Conservation (phyloP, 176 grass and related monocot genomes). For the Oryza australiensis region DNA sequence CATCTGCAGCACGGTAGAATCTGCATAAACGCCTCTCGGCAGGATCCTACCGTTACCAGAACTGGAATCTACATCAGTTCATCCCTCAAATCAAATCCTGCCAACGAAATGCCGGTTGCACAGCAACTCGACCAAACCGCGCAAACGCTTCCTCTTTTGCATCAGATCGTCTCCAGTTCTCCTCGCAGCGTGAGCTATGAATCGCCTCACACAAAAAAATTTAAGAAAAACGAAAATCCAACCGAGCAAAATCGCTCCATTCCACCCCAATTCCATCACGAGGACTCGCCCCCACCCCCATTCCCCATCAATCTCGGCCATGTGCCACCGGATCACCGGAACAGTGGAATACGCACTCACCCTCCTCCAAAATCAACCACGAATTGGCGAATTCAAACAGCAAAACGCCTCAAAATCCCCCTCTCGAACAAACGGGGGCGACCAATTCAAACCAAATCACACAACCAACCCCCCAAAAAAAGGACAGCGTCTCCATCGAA, state of each 20-base stretch:
- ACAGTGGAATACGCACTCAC: neutral
- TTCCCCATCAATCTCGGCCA: neutral
- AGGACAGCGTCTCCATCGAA: too few species aligned
- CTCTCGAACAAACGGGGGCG: neutral
- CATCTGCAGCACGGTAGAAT: neutral
- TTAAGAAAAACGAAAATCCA: neutral
- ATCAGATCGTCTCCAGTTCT: too few species aligned
- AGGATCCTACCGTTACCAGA: neutral
- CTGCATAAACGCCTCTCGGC: neutral
- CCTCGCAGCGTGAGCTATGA: neutral
- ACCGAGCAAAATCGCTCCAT: neutral
- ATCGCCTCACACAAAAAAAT: neutral
- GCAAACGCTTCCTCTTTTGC: neutral
- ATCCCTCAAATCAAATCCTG: neutral
- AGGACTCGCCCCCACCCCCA: too few species aligned
- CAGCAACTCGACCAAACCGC: neutral
- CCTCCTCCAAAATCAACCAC: neutral
- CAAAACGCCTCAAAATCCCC: neutral
- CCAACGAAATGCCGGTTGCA: neutral
- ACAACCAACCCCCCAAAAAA: too few species aligned
- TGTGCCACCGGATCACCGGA: neutral
- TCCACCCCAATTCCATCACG: neutral
- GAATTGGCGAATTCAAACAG: neutral
- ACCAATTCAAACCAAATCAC: neutral
- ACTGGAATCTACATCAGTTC: neutral